Percentiles rank a stretch among this genome's conserved stretches.
phyloP scores from a whole-genome alignment of 805 yeast genomes.

The Hanseniaspora guilliermondii region DNA sequence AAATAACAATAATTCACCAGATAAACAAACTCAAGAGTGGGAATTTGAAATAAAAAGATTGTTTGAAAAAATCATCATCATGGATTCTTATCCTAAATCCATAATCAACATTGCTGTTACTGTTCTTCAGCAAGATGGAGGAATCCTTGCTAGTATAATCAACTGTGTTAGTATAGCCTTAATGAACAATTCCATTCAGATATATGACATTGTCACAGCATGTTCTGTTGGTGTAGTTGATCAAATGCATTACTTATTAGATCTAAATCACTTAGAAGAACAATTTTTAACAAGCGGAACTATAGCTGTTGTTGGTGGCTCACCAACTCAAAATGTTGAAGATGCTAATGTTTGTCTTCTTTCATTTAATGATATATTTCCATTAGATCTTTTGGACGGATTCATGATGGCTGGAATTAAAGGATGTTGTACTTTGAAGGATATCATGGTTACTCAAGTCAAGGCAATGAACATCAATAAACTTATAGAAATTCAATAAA shows the following conservation, averaged over 20 bases:
- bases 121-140: conserved; percentile 84
- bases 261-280: conserved; percentile 73
- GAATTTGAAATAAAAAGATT: conserved; percentile 56
- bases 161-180: conserved; percentile 83
- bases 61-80: conserved; percentile 59
- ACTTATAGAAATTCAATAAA: conserved; percentile 29
- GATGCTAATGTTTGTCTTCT: conserved; percentile 66
- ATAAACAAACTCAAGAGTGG: conserved; percentile 61
- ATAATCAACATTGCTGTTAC: conserved; percentile 62
- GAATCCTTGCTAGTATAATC: conserved; percentile 61
- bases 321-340: background rate
- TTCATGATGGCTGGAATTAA: conserved; percentile 72
- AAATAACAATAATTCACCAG: conserved; percentile 27
- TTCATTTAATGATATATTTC: conserved; percentile 70
- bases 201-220: conserved; percentile 80
- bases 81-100: conserved; percentile 70
- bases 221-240: conserved; percentile 71
- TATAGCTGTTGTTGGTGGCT: conserved; percentile 68
- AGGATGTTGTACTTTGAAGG: conserved; percentile 73
- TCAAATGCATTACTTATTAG: conserved; percentile 56
- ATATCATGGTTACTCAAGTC: conserved; percentile 75
- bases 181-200: conserved; percentile 88
- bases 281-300: conserved; percentile 70
- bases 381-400: conserved; percentile 65
- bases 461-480: conserved; percentile 60